Base-by-base conservation (phyloP, 768 basidiomycete genomes). In the Leccinum ochraceum region DNA sequence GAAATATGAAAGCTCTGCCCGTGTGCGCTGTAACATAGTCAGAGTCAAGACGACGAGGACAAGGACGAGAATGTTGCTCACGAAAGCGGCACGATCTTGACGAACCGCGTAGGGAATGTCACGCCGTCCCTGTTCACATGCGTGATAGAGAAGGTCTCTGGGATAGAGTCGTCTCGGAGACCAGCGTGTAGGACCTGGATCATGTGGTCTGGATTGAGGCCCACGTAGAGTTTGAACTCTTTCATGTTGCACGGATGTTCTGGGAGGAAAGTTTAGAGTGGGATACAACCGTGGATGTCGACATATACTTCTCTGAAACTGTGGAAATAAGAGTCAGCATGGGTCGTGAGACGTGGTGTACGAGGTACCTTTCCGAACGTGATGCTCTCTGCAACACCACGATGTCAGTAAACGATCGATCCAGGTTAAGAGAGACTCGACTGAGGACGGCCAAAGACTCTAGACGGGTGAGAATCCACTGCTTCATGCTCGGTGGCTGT, bases 171-270 rank as follows among this genome's bases (percentile, higher is more conserved):
- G 64, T 93, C 90, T 72, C 86, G 86, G 58, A 92, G 81, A 3
- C 78, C 76, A 0, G 83, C 72, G 54, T 85, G 84, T 10, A 92
- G 75, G 36, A 89, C 83, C 68, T 92, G 85, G 3, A 78, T 83
- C 83, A 93, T 82, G 66, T 83, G 81, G 65, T 90, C 86, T 60
- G 83, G 80, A 24, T 81, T 79, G 42, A 81, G 74, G 6, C 90
- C 92, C 20, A 86, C 82, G 60, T 83, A 86, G 11, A 92, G 68
- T 70, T 86, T 87, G 78, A 93, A 89, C 58, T 92, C 89, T 69
- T 90, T 90, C 86, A 90, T 86, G 67, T 92, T 92, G 69, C 92
- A 93, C 34, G 90, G 89, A 73, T 92, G 90, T 20, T 82, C 90
- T 92, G 61, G n/a, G 4, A 13, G 4, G 16, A 28, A 48, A 1